Evolutionary conservation across 768 basidiomycete genomes (phyloP).

Genomic region (Paxillus rubicundulus): DNA sequence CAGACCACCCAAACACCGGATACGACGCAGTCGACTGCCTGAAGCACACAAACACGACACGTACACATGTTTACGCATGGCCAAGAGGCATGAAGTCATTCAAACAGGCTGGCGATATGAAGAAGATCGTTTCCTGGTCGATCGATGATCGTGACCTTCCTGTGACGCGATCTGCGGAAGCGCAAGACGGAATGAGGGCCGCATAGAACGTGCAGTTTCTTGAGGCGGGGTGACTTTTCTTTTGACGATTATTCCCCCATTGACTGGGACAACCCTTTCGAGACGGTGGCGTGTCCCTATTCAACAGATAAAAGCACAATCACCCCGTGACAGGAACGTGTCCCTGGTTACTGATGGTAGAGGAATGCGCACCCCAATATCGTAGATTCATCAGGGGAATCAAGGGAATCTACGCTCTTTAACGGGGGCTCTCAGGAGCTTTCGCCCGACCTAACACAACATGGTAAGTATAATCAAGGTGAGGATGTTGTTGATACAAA

Average conservation of each 20-base stretch:
- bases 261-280: too few species aligned
- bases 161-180: slow-evolving; percentile 1
- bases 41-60: background rate
- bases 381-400: background rate
- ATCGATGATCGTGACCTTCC: slow-evolving; percentile 22
- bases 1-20: slow-evolving; percentile 7
- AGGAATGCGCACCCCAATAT: background rate
- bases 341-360: background rate
- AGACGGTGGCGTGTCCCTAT: background rate
- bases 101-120: slow-evolving; percentile 25
- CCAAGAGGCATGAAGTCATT: slow-evolving; percentile 15
- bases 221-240: too few species aligned
- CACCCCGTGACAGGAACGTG: background rate
- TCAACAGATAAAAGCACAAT: background rate
- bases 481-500: background rate
- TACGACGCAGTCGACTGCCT: background rate
- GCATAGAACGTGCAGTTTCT: background rate
- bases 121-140: slow-evolving; percentile 22
- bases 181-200: background rate
- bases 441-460: background rate
- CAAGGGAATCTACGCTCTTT: background rate
- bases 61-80: background rate
- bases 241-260: too few species aligned
- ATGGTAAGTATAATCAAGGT: background rate
- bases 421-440: background rate